These are phyloP conservation scores for Azolla pinnata DNA, from an alignment of 75 land plant species.

Conservation along the genomic window DNA sequence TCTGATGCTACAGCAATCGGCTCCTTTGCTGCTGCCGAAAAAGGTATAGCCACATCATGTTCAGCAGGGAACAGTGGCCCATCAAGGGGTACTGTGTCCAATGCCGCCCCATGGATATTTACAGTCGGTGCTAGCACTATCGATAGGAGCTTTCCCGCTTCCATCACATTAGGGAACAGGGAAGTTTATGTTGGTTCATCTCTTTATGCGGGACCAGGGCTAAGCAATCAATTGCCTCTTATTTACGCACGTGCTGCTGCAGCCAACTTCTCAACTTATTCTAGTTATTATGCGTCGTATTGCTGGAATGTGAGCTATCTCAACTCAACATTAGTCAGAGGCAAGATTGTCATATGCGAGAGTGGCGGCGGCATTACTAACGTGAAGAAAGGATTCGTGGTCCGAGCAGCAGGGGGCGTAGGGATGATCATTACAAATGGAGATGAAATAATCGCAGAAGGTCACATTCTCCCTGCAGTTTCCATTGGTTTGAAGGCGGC, in stretches of 20 bases:
- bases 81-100: constrained; percentile 12
- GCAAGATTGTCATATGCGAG: constrained; percentile 31
- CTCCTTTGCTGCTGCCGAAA: constrained; percentile 41
- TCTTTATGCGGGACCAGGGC: background rate
- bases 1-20: constrained; percentile 42
- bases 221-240: constrained; percentile 15
- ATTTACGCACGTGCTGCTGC: constrained; percentile 3
- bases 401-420: constrained; percentile 29
- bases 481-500: constrained; percentile 10
- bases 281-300: background rate
- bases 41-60: constrained; percentile 36
- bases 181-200: constrained; percentile 1
- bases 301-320: background rate
- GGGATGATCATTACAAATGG: constrained; percentile 36
- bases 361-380: constrained; percentile 15
- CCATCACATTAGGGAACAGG: constrained; percentile 38
- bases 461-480: constrained; percentile 27
- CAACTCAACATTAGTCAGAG: constrained; percentile 16
- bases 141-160: constrained; percentile 38
- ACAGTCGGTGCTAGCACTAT: constrained; percentile 48
- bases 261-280: background rate
- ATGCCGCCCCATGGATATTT: constrained; percentile 50
- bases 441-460: constrained; percentile 29
- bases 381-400: constrained; percentile 16
- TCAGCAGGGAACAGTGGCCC: constrained; percentile 61